Percentiles rank a stretch among this genome's conserved stretches.
phyloP scores from a whole-genome alignment of 805 yeast species.

The Blastobotrys parvus region DNA sequence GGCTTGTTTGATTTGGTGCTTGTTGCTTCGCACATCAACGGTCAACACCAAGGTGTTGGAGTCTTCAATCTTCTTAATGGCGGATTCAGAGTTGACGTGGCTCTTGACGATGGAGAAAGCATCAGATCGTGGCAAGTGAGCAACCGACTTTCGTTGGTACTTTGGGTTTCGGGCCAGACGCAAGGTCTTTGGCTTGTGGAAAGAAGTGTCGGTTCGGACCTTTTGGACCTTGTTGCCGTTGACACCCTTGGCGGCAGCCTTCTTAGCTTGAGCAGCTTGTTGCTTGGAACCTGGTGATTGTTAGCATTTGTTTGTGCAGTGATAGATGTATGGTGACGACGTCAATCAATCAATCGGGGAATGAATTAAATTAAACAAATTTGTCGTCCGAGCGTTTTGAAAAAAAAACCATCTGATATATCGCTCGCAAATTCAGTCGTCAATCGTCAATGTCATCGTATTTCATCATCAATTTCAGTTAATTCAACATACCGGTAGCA shows the following conservation, averaged over 20 bases:
- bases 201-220: slow-evolving; percentile 91
- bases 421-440: too few species aligned
- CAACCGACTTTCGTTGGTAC: slow-evolving; percentile 91
- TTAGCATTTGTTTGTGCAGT: too few species aligned
- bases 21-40: slow-evolving; percentile 96
- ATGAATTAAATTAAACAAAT: too few species aligned
- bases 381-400: too few species aligned
- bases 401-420: too few species aligned
- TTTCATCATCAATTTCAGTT: too few species aligned
- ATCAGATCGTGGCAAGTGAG: slow-evolving; percentile 96
- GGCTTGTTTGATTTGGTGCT: slow-evolving; percentile 96
- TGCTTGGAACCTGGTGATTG: too few species aligned
- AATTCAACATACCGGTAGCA: too few species aligned
- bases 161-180: slow-evolving; percentile 89
- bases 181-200: slow-evolving; percentile 97
- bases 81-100: slow-evolving; percentile 97
- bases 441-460: too few species aligned
- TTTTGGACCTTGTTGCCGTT: slow-evolving; percentile 83
- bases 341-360: too few species aligned
- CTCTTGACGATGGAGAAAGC: slow-evolving; percentile 88
- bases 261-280: slow-evolving; percentile 97
- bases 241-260: slow-evolving; percentile 97
- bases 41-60: slow-evolving; percentile 99
- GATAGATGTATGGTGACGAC: too few species aligned
- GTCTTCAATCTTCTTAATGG: slow-evolving; percentile 99